Base-by-base conservation (phyloP, 805 yeast species). In the Schizosaccharomyces japonicus region DNA sequence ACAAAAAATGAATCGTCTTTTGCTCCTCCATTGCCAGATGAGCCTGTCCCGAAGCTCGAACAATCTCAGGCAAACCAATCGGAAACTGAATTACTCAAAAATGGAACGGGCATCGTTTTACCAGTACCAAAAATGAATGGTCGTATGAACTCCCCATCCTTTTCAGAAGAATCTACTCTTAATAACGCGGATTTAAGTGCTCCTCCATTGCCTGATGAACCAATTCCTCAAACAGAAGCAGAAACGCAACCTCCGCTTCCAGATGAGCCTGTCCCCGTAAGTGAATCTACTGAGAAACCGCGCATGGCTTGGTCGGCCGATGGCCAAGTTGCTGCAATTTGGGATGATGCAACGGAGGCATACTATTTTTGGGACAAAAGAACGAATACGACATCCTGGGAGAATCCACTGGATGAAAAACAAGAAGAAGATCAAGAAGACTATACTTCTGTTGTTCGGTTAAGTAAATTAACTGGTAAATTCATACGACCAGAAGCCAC, bases 321-420 rank as follows among this genome's bases (percentile, higher is more conserved):
- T 29, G 30, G 27, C 11, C 31, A 17, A 11, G 32, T 42, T 7
- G 46, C 46, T 6, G 46, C 46, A 1, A 42, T 42, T 28, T 42
- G 46, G 46, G 46, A 42, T 15, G 15, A 5, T 5, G 15, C 5
- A 7, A 17, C 31, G 10, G 30, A 29, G 13, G 46, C 46, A 7
- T 42, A 42, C 33, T 42, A 42, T 27, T 42, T 42, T 42, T 42
- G 46, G 46, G 46, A 42, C 25, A n/a, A 17, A 8, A n/a, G 31
- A n/a, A 42, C 46, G n/a, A 42, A 42, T 29, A 42, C 31, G 32
- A 28, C 46, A 1, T 23, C 30, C 33, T 42, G 46, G 46, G 3
- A 26, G 5, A 42, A 42, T 29, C 46, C 46, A 2, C 11, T 28
- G 5, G 46, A 42, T 17, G 25, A n/a, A 10, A 11, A 5, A 4